Evolutionary conservation across 345 rosid species (phyloP).

Genomic region (Turritis glabra): DNA sequence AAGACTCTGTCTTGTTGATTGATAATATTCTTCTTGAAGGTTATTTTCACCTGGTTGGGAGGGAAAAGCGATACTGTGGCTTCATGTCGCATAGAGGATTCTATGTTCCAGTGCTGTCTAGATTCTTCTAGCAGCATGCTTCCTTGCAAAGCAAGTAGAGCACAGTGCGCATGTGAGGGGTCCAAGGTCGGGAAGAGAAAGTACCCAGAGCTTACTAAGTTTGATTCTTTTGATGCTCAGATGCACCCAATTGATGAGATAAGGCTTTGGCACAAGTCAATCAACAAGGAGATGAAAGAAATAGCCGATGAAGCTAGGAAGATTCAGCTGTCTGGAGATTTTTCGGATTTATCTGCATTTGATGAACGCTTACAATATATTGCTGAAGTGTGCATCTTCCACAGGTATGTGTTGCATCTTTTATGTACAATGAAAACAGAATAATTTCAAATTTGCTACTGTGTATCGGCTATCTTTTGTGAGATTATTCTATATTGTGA

Average conservation of each 20-base stretch:
- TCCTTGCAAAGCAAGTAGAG: slow-evolving; percentile 41
- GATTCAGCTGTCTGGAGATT: slow-evolving; percentile 76
- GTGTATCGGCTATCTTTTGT: not conserved
- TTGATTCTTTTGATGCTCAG: slow-evolving; percentile 40
- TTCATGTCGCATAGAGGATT: slow-evolving; percentile 40
- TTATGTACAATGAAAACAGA: slow-evolving; percentile 1
- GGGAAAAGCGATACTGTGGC: slow-evolving; percentile 35
- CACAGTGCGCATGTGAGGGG: slow-evolving; percentile 52
- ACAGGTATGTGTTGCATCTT: slow-evolving; percentile 54
- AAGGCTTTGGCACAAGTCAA: slow-evolving; percentile 88
- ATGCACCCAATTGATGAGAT: slow-evolving; percentile 79
- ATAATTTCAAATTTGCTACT: slow-evolving; percentile 5
- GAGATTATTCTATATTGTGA: not conserved
- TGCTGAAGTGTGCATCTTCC: slow-evolving; percentile 92
- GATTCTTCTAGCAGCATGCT: slow-evolving; percentile 45
- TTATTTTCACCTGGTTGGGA: slow-evolving; percentile 83
- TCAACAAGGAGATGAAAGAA: slow-evolving; percentile 72
- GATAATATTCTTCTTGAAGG: slow-evolving; percentile 43
- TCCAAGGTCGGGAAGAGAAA: slow-evolving; percentile 76
- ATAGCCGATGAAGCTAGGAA: slow-evolving; percentile 83
- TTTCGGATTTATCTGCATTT: slow-evolving; percentile 67
- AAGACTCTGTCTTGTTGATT: slow-evolving; percentile 22
- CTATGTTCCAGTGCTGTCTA: slow-evolving; percentile 39
- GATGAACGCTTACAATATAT: slow-evolving; percentile 81
- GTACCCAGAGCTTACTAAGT: slow-evolving; percentile 47